Evolutionary conservation across 2,329 filamentous ascomycete genomes (phyloP).

Genomic region (Ophiosphaerella herpotricha): DNA sequence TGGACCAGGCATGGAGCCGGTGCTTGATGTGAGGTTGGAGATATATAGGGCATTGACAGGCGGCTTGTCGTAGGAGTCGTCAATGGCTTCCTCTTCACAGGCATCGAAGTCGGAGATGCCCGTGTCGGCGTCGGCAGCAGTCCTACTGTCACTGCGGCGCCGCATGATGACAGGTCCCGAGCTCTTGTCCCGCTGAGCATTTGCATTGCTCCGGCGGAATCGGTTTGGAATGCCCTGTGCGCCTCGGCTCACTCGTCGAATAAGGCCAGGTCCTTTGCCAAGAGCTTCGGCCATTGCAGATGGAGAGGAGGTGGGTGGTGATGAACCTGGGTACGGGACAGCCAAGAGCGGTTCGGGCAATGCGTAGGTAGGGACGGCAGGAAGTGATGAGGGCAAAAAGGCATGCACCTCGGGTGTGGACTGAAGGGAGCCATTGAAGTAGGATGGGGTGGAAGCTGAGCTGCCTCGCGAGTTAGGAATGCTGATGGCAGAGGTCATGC

Average conservation of each 20-base stretch:
- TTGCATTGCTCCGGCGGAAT: slow-evolving; percentile 77
- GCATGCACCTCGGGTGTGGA: slow-evolving; percentile 67
- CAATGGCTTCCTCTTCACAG: slow-evolving; percentile 55
- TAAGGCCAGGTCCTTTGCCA: slow-evolving; percentile 69
- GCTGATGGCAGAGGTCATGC: slow-evolving; percentile 37
- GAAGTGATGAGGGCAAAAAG: slow-evolving; percentile 57
- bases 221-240: slow-evolving; percentile 71
- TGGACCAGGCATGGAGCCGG: slow-evolving; percentile 48
- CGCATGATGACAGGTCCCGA: slow-evolving; percentile 87
- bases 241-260: slow-evolving; percentile 82
- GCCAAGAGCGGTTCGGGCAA: slow-evolving; percentile 73
- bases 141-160: slow-evolving; percentile 87
- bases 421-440: slow-evolving; percentile 65
- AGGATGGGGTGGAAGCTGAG: slow-evolving; percentile 44
- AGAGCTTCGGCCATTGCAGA: slow-evolving; percentile 68
- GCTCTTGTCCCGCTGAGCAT: slow-evolving; percentile 78
- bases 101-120: slow-evolving; percentile 57
- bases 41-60: slow-evolving; percentile 50
- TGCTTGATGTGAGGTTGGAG: slow-evolving; percentile 31
- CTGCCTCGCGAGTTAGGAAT: slow-evolving; percentile 47
- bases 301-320: slow-evolving; percentile 47
- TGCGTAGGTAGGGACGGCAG: slow-evolving; percentile 60
- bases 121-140: slow-evolving; percentile 57
- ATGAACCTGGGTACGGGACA: slow-evolving; percentile 45
- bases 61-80: slow-evolving; percentile 48